Percentiles rank a stretch among this genome's conserved stretches.
These are phyloP conservation scores for Tillandsia leiboldiana DNA, from an alignment of 176 grass and related monocot species.

Conservation along the genomic window DNA sequence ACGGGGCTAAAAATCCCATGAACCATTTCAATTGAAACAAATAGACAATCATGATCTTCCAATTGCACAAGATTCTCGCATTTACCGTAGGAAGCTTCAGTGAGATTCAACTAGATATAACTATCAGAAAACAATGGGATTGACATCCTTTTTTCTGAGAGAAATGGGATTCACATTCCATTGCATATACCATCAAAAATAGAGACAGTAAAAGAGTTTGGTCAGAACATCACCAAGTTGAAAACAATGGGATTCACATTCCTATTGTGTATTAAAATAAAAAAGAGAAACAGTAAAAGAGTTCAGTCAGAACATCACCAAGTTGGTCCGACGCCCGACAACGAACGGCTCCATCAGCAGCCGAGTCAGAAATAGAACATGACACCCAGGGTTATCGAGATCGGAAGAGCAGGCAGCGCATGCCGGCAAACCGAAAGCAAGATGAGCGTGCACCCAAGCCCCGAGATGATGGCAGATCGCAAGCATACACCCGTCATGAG, in stretches of 20 bases:
- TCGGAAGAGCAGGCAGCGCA: constrained; percentile 80
- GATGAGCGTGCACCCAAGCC: constrained; percentile 95
- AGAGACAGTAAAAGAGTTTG: constrained; percentile 2
- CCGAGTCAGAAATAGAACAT: constrained; percentile 96
- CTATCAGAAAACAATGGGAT: neutral
- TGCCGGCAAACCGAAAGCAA: constrained; percentile 72
- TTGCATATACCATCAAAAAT: constrained; percentile 1
- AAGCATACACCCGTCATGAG: constrained; percentile 98
- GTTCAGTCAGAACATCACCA: constrained; percentile 86
- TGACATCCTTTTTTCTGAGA: neutral
- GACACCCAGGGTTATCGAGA: constrained; percentile 67
- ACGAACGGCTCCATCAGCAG: constrained; percentile 95
- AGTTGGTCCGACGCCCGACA: constrained; percentile 52
- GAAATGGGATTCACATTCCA: neutral
- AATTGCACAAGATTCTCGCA: too few species aligned
- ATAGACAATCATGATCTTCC: too few species aligned
- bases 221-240: constrained; percentile 92
- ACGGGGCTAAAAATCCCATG: too few species aligned
- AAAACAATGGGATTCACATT: neutral
- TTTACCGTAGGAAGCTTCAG: too few species aligned
- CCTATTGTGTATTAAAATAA: neutral
- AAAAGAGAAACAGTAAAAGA: constrained; percentile 3
- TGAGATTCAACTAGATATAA: too few species aligned
- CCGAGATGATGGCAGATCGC: constrained; percentile 96
- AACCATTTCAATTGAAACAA: too few species aligned